phyloP scores from a whole-genome alignment of 192 early-diverging fungal species.

The Podila clonocystis region DNA sequence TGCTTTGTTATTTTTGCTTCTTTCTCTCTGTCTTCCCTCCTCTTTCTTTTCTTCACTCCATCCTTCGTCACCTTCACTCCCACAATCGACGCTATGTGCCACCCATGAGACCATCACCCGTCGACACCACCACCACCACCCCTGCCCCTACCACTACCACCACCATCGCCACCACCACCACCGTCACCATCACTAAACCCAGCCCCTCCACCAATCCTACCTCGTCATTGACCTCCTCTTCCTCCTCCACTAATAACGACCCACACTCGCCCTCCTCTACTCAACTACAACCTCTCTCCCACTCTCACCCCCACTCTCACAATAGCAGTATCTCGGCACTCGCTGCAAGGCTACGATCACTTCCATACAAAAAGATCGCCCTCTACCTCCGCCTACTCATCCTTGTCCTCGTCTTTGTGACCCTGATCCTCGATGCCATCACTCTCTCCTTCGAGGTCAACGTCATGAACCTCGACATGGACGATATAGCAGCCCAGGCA shows the following conservation, averaged over 20 bases:
- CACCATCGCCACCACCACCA: neutral
- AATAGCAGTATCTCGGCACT: neutral
- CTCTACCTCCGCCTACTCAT: conserved; percentile 19
- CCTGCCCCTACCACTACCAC: neutral
- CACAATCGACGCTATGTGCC: neutral
- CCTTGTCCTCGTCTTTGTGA: conserved; percentile 12
- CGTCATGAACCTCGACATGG: conserved; percentile 21
- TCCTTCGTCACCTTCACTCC: neutral
- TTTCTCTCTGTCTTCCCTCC: too few species aligned
- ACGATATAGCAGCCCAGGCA: conserved; percentile 13
- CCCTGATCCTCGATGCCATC: conserved; percentile 44
- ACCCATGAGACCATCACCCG: neutral
- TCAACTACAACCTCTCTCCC: too few species aligned
- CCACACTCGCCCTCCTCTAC: neutral
- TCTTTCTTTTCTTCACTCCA: too few species aligned
- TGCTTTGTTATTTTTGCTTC: neutral
- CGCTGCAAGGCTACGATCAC: too few species aligned
- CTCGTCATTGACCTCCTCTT: neutral
- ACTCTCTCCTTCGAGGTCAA: conserved; percentile 38
- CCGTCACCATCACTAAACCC: too few species aligned
- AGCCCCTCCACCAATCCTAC: neutral
- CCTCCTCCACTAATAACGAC: neutral
- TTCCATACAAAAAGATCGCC: conserved; percentile 10
- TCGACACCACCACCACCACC: neutral
- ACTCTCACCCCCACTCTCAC: neutral